Percentiles rank a stretch among this genome's conserved stretches.
Evolutionary conservation across 140 eudicot genomes (phyloP).

Genomic region (Anethum foeniculum): DNA sequence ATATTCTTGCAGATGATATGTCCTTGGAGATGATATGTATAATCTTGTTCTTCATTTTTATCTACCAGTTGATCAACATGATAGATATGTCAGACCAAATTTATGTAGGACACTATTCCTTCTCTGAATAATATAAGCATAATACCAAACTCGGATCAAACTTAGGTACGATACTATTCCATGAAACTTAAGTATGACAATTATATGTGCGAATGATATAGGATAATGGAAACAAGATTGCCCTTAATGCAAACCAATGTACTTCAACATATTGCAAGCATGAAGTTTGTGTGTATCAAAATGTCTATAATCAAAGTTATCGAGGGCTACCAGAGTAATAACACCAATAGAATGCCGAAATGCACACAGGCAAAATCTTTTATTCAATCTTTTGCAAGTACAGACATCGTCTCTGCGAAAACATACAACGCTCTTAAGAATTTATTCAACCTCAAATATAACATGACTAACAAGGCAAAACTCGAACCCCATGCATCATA

Average conservation of each 20-base stretch:
- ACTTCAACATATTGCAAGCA: neutral
- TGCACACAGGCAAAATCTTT: neutral
- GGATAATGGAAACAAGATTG: too few species aligned
- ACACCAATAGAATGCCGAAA: neutral
- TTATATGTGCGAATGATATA: neutral
- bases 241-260: neutral
- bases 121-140: too few species aligned
- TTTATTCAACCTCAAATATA: neutral
- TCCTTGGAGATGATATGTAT: neutral
- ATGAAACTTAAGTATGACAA: neutral
- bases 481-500: neutral
- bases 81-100: neutral
- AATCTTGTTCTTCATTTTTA: neutral
- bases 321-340: neutral
- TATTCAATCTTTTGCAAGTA: neutral
- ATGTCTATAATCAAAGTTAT: too few species aligned
- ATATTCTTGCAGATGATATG: neutral
- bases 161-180: neutral
- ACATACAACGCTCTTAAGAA: neutral
- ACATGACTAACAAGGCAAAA: neutral
- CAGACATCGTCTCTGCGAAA: neutral
- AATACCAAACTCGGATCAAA: too few species aligned
- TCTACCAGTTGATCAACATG: neutral
- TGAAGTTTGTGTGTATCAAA: too few species aligned
- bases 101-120: neutral